phyloP scores from a whole-genome alignment of 805 yeast genomes.

The Myxozyma neglecta region DNA sequence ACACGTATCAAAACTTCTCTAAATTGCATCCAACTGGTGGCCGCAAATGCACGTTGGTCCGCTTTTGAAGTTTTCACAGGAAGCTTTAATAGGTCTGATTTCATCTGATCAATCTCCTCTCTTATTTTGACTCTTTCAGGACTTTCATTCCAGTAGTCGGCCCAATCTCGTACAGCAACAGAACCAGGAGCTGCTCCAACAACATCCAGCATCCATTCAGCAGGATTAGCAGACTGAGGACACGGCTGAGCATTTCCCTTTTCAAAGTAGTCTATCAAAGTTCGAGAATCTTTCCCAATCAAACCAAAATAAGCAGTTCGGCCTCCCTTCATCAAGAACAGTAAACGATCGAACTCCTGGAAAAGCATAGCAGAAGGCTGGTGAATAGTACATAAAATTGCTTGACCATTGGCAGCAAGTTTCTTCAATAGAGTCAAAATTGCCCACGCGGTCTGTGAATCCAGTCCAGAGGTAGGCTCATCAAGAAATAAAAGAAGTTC shows the following conservation, averaged over 20 bases:
- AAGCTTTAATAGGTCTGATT: conserved; percentile 47
- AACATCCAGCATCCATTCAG: conserved; percentile 84
- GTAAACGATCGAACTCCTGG: conserved; percentile 65
- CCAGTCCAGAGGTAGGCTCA: conserved; percentile 75
- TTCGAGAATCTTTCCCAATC: conserved; percentile 61
- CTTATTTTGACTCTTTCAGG: conserved; percentile 58
- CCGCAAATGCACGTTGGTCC: conserved; percentile 52
- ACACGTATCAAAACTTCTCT: conserved; percentile 52
- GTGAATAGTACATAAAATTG: conserved; percentile 73
- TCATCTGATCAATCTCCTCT: conserved; percentile 64
- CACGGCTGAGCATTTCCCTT: conserved; percentile 65
- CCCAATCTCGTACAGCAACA: conserved; percentile 38
- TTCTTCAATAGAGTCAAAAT: conserved; percentile 65
- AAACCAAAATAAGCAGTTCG: conserved; percentile 80
- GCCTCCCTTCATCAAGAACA: conserved; percentile 73
- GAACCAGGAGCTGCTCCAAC: conserved; percentile 46
- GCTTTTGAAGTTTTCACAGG: conserved; percentile 5
- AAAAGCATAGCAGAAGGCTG: conserved; percentile 73
- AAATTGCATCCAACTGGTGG: conserved; percentile 45
- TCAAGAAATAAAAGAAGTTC: conserved; percentile 58
- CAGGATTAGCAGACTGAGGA: conserved; percentile 73
- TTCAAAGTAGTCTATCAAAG: conserved; percentile 66
- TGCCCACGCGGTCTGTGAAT: conserved; percentile 65
- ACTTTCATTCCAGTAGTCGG: conserved; percentile 73
- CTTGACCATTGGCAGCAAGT: conserved; percentile 69